phyloP scores from a whole-genome alignment of 768 basidiomycete genomes.

The Boletus rufocinnamomeus region DNA sequence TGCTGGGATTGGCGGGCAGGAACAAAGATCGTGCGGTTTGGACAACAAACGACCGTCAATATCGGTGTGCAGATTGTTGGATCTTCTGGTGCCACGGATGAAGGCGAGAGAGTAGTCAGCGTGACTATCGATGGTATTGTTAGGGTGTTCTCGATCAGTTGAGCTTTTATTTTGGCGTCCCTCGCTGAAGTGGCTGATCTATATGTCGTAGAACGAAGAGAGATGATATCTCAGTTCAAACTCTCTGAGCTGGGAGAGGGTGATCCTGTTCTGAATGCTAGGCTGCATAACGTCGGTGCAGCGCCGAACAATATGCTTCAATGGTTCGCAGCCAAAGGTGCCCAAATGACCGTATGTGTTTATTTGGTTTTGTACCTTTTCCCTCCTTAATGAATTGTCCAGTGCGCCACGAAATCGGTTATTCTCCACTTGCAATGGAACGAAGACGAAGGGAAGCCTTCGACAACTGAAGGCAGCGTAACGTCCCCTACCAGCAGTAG shows the following conservation, averaged over 20 bases:
- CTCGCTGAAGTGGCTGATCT: slow-evolving; percentile 8
- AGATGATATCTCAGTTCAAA: slow-evolving; percentile 93
- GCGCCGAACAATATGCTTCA: slow-evolving; percentile 90
- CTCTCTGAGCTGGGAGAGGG: slow-evolving; percentile 72
- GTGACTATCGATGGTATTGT: slow-evolving; percentile 93
- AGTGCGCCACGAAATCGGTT: slow-evolving; percentile 89
- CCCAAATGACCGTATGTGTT: slow-evolving; percentile 78
- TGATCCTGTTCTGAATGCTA: slow-evolving; percentile 66
- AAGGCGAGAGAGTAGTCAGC: slow-evolving; percentile 84
- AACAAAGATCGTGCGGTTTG: slow-evolving; percentile 86
- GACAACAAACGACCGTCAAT: slow-evolving; percentile 90
- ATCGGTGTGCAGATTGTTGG: slow-evolving; percentile 86
- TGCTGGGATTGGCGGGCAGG: slow-evolving; percentile 92
- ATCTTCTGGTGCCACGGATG: slow-evolving; percentile 41
- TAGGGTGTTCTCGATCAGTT: slow-evolving; percentile 87
- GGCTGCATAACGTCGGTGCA: slow-evolving; percentile 73
- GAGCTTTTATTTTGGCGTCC: slow-evolving; percentile 33
- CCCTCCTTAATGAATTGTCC: not conserved
- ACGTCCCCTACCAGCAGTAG: slow-evolving; percentile 29
- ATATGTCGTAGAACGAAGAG: slow-evolving; percentile 51
- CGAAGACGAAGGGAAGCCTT: slow-evolving; percentile 50
- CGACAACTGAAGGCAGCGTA: slow-evolving; percentile 14
- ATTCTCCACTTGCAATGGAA: slow-evolving; percentile 88
- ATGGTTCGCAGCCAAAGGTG: slow-evolving; percentile 92
- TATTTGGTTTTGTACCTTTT: not conserved